phyloP scores from a whole-genome alignment of 140 eudicot species.

The Erigeron philadelphicus region DNA sequence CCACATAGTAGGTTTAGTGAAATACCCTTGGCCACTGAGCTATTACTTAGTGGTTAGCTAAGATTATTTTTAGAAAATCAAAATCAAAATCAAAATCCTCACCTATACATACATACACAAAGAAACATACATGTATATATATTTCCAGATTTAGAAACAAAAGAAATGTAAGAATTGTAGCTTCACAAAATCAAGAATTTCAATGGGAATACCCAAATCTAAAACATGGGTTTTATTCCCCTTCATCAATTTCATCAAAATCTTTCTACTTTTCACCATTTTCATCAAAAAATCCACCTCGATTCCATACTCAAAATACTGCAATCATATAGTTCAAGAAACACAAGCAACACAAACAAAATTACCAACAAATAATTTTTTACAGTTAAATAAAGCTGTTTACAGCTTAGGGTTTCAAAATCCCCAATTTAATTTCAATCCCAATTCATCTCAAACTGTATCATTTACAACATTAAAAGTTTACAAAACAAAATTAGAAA shows the following conservation, averaged over 20 bases:
- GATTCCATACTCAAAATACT: slow-evolving; percentile 45
- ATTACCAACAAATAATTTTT: slow-evolving; percentile 10
- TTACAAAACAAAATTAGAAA: slow-evolving; percentile 37
- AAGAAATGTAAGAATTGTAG: slow-evolving; percentile 19
- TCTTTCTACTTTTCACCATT: slow-evolving; percentile 30
- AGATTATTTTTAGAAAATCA: too few species aligned
- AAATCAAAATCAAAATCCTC: too few species aligned
- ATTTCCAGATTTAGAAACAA: not conserved
- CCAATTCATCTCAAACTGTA: slow-evolving; percentile 23
- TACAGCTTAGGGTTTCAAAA: slow-evolving; percentile 33
- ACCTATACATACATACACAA: too few species aligned
- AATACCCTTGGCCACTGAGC: too few species aligned
- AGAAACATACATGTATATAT: too few species aligned
- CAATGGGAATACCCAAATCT: slow-evolving; percentile 30
- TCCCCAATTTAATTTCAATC: slow-evolving; percentile 35
- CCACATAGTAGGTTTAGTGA: too few species aligned
- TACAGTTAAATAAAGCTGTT: slow-evolving; percentile 35
- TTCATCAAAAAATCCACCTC: slow-evolving; percentile 32
- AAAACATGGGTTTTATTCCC: slow-evolving; percentile 22
- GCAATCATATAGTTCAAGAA: slow-evolving; percentile 41
- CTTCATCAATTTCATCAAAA: slow-evolving; percentile 21
- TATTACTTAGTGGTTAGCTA: too few species aligned
- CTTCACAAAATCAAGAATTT: slow-evolving; percentile 20
- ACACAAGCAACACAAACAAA: slow-evolving; percentile 21
- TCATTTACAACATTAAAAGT: slow-evolving; percentile 27